Conservation (phyloP, 495 filamentous ascomycete genomes). For the Talaromyces proteolyticus region DNA sequence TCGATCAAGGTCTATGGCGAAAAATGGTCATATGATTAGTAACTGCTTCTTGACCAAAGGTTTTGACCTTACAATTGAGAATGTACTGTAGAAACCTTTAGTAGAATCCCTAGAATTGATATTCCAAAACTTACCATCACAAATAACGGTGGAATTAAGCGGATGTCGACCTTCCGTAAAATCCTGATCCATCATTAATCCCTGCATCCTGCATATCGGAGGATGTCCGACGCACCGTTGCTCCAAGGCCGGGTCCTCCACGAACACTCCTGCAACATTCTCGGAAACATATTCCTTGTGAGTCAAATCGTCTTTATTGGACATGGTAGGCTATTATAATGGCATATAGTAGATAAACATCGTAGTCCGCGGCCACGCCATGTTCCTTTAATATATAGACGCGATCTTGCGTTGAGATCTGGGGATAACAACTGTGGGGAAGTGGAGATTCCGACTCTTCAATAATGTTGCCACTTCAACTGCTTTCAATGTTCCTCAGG, state of each 20-base stretch:
- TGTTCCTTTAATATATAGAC: neutral
- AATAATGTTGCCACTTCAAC: neutral
- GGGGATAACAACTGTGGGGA: neutral
- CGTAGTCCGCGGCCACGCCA: neutral
- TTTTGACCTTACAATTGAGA: conserved; percentile 4
- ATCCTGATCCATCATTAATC: conserved; percentile 2
- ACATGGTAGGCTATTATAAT: neutral
- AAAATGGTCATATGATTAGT: neutral
- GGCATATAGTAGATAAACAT: neutral
- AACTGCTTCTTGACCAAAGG: neutral
- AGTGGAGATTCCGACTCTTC: neutral
- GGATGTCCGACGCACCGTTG: neutral
- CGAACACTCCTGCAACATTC: neutral
- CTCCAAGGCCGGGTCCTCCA: neutral
- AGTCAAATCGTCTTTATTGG: neutral
- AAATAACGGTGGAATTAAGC: conserved; percentile 7
- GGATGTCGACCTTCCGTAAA: conserved; percentile 6
- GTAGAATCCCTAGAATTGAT: neutral
- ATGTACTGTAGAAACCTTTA: conserved; percentile 5
- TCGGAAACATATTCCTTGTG: neutral
- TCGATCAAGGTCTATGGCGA: conserved; percentile 6
- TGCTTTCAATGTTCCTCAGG: neutral
- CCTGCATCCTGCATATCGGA: neutral
- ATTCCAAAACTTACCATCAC: conserved; percentile 4
- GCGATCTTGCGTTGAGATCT: neutral